phyloP scores from a whole-genome alignment of 2,329 filamentous ascomycete genomes.

The Arthrinium phaeospermum region DNA sequence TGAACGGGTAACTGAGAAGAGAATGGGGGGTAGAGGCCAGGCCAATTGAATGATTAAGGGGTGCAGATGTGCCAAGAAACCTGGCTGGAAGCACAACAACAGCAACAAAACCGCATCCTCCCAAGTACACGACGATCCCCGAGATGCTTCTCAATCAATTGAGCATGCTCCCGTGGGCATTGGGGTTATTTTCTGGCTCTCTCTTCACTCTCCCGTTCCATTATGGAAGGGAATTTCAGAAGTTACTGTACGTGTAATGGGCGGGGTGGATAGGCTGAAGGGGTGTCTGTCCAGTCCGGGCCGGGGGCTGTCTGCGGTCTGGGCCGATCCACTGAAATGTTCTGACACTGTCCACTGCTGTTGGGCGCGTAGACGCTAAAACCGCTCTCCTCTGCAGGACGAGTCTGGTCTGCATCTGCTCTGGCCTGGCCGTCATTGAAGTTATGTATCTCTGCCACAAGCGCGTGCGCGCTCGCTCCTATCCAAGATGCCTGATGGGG shows the following conservation, averaged over 20 bases:
- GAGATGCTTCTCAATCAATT: conserved; percentile 5
- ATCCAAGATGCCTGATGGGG: conserved; percentile 20
- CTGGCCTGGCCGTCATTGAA: neutral
- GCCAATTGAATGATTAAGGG: conserved; percentile 9
- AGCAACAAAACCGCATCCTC: neutral
- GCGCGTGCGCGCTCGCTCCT: neutral
- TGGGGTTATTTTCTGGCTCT: conserved; percentile 5
- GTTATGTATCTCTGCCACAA: neutral
- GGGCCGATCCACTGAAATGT: conserved; percentile 7
- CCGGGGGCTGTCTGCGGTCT: neutral
- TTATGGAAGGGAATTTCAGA: conserved; percentile 35
- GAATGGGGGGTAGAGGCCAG: neutral
- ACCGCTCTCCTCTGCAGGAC: neutral
- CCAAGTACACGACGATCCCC: conserved; percentile 6
- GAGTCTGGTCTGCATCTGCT: neutral
- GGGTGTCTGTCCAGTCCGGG: neutral
- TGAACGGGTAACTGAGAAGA: neutral
- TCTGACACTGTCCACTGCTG: conserved; percentile 13
- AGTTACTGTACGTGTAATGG: conserved; percentile 31
- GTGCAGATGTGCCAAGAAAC: conserved; percentile 1
- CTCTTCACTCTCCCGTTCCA: conserved; percentile 34
- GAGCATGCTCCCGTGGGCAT: neutral
- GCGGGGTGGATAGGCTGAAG: conserved; percentile 6
- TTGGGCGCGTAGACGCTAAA: conserved; percentile 1
- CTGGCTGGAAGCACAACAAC: neutral